Base-by-base conservation (phyloP, 768 basidiomycete genomes). In the Russula brevipes region DNA sequence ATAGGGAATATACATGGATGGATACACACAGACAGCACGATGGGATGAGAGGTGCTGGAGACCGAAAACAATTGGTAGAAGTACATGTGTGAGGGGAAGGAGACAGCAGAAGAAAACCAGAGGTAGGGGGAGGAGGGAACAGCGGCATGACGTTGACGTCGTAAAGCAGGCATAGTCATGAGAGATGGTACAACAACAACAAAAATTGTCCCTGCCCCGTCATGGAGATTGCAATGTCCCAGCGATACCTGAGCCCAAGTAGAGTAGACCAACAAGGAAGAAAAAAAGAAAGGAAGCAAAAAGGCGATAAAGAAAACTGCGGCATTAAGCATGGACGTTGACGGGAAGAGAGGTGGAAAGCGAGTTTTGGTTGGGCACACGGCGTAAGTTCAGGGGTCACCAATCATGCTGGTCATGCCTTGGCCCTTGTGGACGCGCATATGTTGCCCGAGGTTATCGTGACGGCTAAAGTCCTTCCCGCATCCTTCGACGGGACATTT, bases 401-500 rank as follows among this genome's bases (percentile, higher is more conserved):
- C 63, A 30, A 19, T 16, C 16, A 51, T 1, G 12, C 16, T 14
- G 35, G 46, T 19, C 39, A 63, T 5, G 16, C 2, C 63, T 45
- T 62, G 69, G 66, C 76, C 74, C 67, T 78, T 79, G 75, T 93
- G 91, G 47, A 92, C 87, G 53, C 88, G 85, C 85, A 89, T 87
- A 70, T 94, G 92, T 74, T 94, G 92, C 50, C 86, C 85, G 51
- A 94, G 82, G 71, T 94, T 94, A 73, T 94, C 93, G 69, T 90
- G 89, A 53, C 93, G 80, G 70, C 87, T 89, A 71, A 94, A 94
- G 66, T 85, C 85, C 78, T 91, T 92, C 57, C 82, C 85, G 71
- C 92, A 94, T 14, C 84, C 85, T 38, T 87, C 86, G 72, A 85
- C 84, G 30, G 86, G 85, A 75, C 92, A 94, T 69, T 82, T 82